phyloP scores from a whole-genome alignment of 805 yeast species.

The Isabelozyma pseudorhagii region DNA sequence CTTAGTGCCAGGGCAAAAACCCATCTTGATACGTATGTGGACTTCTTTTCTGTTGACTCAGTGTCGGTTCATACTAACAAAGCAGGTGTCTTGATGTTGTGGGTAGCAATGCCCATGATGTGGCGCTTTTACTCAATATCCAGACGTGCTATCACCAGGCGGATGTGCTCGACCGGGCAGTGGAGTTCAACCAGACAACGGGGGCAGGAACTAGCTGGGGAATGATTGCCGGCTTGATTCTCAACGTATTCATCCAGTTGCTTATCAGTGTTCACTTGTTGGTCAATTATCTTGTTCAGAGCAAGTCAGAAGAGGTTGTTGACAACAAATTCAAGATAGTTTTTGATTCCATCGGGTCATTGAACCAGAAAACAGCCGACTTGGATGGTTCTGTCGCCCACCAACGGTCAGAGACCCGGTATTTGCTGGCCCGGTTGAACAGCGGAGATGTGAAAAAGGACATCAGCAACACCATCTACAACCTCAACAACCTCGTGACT shows the following conservation, averaged over 20 bases:
- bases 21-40: slow-evolving; percentile 13
- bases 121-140: slow-evolving; percentile 15
- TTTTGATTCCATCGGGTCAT: slow-evolving; percentile 1
- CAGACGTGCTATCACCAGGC: slow-evolving; percentile 24
- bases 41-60: not conserved
- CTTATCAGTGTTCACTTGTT: slow-evolving; percentile 6
- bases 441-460: slow-evolving; percentile 13
- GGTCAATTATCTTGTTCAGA: slow-evolving; percentile 2
- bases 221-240: slow-evolving; percentile 2
- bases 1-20: slow-evolving; percentile 2
- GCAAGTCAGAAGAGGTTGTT: slow-evolving; percentile 2
- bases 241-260: slow-evolving; percentile 6
- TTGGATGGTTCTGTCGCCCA: not conserved
- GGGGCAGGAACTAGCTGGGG: slow-evolving; percentile 4
- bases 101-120: slow-evolving; percentile 10
- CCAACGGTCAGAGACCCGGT: slow-evolving; percentile 7
- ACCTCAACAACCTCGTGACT: slow-evolving; percentile 1
- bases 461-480: slow-evolving; percentile 5
- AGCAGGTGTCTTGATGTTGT: slow-evolving; percentile 14
- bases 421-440: slow-evolving; percentile 12
- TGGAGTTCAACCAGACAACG: slow-evolving; percentile 3
- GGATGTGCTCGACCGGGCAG: slow-evolving; percentile 10
- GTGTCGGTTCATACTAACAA: not conserved
- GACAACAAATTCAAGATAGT: not conserved
- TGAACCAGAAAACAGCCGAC: slow-evolving; percentile 2